Evolutionary conservation across 495 filamentous ascomycete species (phyloP).

Genomic region (Aspergillus bridgeri): DNA sequence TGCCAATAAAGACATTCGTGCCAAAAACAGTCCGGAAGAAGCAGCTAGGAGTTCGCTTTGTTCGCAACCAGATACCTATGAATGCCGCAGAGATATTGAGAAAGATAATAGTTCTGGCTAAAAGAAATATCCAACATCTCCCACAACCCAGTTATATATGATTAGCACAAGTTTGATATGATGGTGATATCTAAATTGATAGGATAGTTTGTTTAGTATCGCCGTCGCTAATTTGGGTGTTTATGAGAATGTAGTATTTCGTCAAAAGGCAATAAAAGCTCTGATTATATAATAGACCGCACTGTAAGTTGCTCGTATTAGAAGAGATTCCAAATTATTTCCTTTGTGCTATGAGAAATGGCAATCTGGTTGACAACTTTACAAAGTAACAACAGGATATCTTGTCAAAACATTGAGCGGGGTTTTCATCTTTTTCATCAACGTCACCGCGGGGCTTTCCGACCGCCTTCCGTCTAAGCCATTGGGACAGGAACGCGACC

Average conservation of each 20-base stretch:
- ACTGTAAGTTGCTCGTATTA: not conserved
- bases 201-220: not conserved
- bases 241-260: not conserved
- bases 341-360: no score
- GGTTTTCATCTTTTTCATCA: no score
- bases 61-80: not conserved
- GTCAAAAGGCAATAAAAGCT: not conserved
- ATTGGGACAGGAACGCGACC: no score
- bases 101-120: not conserved
- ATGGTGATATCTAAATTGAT: not conserved
- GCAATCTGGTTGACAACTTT: no score
- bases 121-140: not conserved
- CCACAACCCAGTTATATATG: not conserved
- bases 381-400: not conserved
- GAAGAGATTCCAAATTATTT: no score
- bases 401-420: no score
- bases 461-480: no score
- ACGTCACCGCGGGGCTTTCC: no score
- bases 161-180: not conserved
- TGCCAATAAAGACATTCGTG: constrained; percentile 20
- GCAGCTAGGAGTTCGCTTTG: not conserved
- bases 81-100: not conserved
- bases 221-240: not conserved
- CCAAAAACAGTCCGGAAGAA: not conserved
- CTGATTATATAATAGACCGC: not conserved